Percentiles rank a stretch among this genome's conserved stretches.
Evolutionary conservation across 2,329 filamentous ascomycete species (phyloP).

Genomic region (Exophiala bonariae): DNA sequence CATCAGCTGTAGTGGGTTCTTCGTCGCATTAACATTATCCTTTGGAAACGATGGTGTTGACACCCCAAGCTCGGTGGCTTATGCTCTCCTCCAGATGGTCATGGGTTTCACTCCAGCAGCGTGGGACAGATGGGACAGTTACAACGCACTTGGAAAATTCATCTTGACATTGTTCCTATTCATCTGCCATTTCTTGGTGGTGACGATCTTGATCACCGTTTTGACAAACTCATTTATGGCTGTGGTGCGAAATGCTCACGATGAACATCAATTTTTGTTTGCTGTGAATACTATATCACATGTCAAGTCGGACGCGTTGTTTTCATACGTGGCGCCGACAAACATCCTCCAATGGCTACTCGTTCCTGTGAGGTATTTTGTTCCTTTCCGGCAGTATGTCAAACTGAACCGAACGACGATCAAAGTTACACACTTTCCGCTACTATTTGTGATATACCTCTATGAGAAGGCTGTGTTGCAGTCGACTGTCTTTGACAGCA

Average conservation of each 20-base stretch:
- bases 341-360: slow-evolving; percentile 91
- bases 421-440: slow-evolving; percentile 84
- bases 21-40: slow-evolving; percentile 88
- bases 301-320: slow-evolving; percentile 96
- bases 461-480: slow-evolving; percentile 83
- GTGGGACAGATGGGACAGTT: slow-evolving; percentile 83
- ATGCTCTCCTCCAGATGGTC: slow-evolving; percentile 86
- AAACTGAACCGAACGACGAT: slow-evolving; percentile 86
- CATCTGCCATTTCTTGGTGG: slow-evolving; percentile 91
- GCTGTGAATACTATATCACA: slow-evolving; percentile 96
- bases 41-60: slow-evolving; percentile 66
- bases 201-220: slow-evolving; percentile 94
- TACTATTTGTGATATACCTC: slow-evolving; percentile 80
- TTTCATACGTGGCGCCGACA: slow-evolving; percentile 87
- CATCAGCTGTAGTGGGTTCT: slow-evolving; percentile 90
- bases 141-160: slow-evolving; percentile 74
- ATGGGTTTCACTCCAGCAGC: slow-evolving; percentile 96
- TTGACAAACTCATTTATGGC: slow-evolving; percentile 95
- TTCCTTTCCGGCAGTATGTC: slow-evolving; percentile 80
- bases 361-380: slow-evolving; percentile 75
- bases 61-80: slow-evolving; percentile 74
- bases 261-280: slow-evolving; percentile 90
- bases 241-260: slow-evolving; percentile 87
- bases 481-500: slow-evolving; percentile 74
- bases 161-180: slow-evolving; percentile 82